phyloP scores from a whole-genome alignment of 108 stramenopile genomes.

The Halocafeteria seosinensis region DNA sequence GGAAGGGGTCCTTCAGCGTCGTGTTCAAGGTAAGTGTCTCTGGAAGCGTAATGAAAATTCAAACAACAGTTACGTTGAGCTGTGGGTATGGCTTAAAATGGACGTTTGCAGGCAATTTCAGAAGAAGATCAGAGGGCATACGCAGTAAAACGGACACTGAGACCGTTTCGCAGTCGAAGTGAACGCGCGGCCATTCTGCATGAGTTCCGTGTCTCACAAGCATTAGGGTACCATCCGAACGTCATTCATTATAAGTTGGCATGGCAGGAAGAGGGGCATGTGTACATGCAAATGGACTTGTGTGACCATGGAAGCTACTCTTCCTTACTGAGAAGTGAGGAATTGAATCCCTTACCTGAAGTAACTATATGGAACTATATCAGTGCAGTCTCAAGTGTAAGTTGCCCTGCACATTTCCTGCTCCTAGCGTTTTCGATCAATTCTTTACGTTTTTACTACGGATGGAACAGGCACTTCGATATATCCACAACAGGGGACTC shows the following conservation, averaged over 20 bases:
- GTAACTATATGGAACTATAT: too few species aligned
- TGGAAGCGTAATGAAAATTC: too few species aligned
- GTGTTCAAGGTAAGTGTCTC: too few species aligned
- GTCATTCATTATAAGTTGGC: not conserved
- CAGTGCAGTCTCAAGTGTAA: too few species aligned
- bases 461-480: not conserved
- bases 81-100: too few species aligned
- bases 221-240: not conserved
- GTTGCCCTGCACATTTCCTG: too few species aligned
- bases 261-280: not conserved
- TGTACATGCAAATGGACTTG: not conserved
- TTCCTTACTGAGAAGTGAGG: too few species aligned
- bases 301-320: not conserved
- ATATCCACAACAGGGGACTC: not conserved
- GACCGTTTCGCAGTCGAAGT: not conserved
- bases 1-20: too few species aligned
- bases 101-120: not conserved
- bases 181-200: not conserved
- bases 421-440: too few species aligned
- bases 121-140: not conserved
- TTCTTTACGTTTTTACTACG: too few species aligned
- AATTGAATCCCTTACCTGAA: too few species aligned
- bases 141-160: not conserved
- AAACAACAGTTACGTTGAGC: too few species aligned
- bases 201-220: not conserved